A percentile compares a stretch with the other conserved stretches of the same genome.
Conservation (phyloP, 176 grass and related monocot genomes). For the Carex parvula region DNA sequence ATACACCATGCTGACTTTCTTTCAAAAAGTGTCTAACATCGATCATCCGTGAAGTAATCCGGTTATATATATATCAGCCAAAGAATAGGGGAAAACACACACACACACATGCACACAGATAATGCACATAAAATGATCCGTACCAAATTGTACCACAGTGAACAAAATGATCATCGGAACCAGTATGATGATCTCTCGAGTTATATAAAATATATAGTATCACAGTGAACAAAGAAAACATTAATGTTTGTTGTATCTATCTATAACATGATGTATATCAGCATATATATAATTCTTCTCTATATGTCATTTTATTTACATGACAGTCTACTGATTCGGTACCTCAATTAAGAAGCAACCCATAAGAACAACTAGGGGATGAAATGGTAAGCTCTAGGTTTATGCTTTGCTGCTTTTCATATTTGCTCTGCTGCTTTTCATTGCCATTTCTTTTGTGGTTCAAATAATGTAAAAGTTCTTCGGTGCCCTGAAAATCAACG, state of each 20-base stretch:
- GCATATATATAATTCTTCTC: neutral
- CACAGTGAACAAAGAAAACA: neutral
- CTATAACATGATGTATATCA: neutral
- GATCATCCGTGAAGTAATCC: no score
- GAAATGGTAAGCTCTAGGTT: constrained; percentile 63
- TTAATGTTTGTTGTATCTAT: neutral
- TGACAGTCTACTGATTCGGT: neutral
- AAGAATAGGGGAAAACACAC: neutral
- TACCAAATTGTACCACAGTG: neutral
- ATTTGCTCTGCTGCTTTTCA: constrained; percentile 8
- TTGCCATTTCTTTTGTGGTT: neutral
- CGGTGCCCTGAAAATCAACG: neutral
- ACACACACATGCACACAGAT: neutral
- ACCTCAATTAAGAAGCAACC: constrained; percentile 31
- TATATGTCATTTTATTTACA: constrained; percentile 8
- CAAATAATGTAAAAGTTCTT: neutral
- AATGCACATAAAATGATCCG: neutral
- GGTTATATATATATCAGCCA: no score
- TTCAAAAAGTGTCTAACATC: no score
- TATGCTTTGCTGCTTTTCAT: constrained; percentile 22
- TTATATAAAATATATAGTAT: neutral
- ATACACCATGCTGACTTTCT: no score
- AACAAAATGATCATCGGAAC: neutral
- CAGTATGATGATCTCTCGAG: neutral
- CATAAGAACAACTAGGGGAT: constrained; percentile 37